A percentile compares a stretch with the other conserved stretches of the same genome.
Conservation (phyloP, 73 alveolate species). For the Paramecium sexaurelia region DNA sequence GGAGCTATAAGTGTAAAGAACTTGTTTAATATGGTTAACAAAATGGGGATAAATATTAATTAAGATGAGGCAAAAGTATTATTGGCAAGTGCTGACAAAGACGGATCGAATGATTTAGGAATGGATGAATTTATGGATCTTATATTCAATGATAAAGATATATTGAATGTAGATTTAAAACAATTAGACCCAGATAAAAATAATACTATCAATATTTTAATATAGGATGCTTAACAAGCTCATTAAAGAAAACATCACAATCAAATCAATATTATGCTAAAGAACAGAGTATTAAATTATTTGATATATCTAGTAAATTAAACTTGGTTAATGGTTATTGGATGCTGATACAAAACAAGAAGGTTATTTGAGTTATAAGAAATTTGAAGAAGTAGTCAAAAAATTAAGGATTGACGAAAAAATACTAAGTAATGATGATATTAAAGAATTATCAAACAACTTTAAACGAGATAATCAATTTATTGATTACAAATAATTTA, state of each 20-base stretch:
- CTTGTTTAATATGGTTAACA: conserved; percentile 86
- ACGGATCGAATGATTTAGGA: conserved; percentile 79
- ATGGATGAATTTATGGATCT: conserved; percentile 93
- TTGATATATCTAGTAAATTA: conserved; percentile 1
- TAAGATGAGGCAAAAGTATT: conserved; percentile 91
- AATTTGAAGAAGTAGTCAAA: conserved; percentile 16
- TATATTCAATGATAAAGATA: conserved; percentile 79
- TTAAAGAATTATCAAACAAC: not conserved
- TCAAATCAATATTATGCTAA: conserved; percentile 59
- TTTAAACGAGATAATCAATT: not conserved
- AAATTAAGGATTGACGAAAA: conserved; percentile 57
- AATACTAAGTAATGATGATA: conserved; percentile 18
- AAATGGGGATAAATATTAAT: conserved; percentile 91
- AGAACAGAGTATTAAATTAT: conserved; percentile 55
- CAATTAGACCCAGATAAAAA: conserved; percentile 27
- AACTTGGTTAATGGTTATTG: conserved; percentile 39
- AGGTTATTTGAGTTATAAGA: not conserved
- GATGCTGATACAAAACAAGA: not conserved
- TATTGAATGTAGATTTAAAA: conserved; percentile 75
- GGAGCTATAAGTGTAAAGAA: conserved; percentile 85
- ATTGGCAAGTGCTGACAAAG: conserved; percentile 89
- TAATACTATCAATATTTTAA: conserved; percentile 43
- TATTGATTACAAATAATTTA: conserved; percentile 63
- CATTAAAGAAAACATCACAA: conserved; percentile 61
- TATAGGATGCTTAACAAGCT: conserved; percentile 64